Percentiles rank a stretch among this genome's conserved stretches.
These are phyloP conservation scores for Phytopythium montanum DNA, from an alignment of 352 stramenopile species.

Conservation along the genomic window DNA sequence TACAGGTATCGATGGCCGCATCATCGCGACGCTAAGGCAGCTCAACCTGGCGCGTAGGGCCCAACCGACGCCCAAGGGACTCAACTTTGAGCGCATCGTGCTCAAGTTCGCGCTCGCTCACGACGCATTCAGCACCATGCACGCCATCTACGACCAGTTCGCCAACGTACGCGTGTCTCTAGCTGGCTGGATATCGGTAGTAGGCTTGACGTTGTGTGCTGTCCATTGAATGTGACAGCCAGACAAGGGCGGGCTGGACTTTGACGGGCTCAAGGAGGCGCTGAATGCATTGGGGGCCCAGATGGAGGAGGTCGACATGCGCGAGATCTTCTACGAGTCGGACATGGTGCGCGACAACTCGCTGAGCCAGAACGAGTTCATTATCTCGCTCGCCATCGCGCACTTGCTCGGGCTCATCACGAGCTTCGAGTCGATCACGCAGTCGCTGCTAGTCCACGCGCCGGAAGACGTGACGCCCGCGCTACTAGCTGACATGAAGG, in stretches of 20 bases:
- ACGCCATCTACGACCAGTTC: constrained; percentile 63
- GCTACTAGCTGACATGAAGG: constrained; percentile 13
- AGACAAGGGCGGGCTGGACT: constrained; percentile 55
- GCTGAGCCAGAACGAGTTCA: constrained; percentile 84
- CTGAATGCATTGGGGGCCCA: constrained; percentile 53
- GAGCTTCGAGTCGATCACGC: constrained; percentile 54
- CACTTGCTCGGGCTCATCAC: constrained; percentile 80
- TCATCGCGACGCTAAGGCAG: constrained; percentile 57
- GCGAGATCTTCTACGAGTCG: constrained; percentile 86
- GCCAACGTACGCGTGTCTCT: constrained; percentile 44
- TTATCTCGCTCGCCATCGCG: constrained; percentile 80
- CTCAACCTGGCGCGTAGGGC: constrained; percentile 54
- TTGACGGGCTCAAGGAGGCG: constrained; percentile 59
- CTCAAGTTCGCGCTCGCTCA: constrained; percentile 65
- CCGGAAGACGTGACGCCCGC: constrained; percentile 34
- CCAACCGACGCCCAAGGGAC: constrained; percentile 29
- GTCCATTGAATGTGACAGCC: constrained; percentile 25
- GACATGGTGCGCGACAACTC: constrained; percentile 87
- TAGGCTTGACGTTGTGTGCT: not conserved
- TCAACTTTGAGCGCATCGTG: constrained; percentile 78
- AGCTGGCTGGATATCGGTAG: too few relatives aligned
- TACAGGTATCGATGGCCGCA: constrained; percentile 62
- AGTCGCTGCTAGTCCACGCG: constrained; percentile 19
- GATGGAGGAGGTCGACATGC: constrained; percentile 66
- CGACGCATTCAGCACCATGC: constrained; percentile 62